These are phyloP conservation scores for Trametes gibbosa DNA, from an alignment of 768 basidiomycete genomes.

Conservation along the genomic window DNA sequence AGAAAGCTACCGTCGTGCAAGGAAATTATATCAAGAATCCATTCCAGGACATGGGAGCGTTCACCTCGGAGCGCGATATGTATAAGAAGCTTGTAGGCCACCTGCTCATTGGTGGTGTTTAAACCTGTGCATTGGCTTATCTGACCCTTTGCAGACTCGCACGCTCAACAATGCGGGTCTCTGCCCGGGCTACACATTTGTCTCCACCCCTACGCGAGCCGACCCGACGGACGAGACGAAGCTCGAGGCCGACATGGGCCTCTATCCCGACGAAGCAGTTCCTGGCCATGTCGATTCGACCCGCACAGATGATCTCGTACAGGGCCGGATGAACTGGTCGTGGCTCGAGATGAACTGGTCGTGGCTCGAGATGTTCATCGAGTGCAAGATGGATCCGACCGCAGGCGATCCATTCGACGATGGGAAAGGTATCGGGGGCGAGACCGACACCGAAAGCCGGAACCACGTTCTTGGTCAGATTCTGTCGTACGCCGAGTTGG, in stretches of 20 bases:
- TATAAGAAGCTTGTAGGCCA: too few species aligned
- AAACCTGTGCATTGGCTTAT: too few species aligned
- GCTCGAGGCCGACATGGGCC: background rate
- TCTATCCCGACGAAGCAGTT: background rate
- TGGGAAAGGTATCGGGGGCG: background rate
- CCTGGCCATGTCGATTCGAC: too few species aligned
- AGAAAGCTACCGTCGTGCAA: too few species aligned
- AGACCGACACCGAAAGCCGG: background rate
- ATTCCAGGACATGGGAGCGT: too few species aligned
- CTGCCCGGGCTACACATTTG: background rate
- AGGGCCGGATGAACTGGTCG: background rate
- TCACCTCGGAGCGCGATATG: too few species aligned
- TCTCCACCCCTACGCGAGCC: background rate
- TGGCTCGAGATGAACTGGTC: too few species aligned
- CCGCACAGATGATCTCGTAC: too few species aligned
- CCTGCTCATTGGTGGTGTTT: too few species aligned
- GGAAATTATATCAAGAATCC: too few species aligned
- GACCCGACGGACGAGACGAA: background rate
- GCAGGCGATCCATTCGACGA: background rate
- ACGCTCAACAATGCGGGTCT: background rate
- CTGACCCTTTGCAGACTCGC: background rate
- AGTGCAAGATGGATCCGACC: background rate
- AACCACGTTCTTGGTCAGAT: conserved; percentile 1
- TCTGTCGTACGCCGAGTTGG: background rate
- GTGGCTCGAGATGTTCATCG: background rate